These are phyloP conservation scores for Phytophthora colocasiae DNA, from an alignment of 352 stramenopile species.

Conservation along the genomic window DNA sequence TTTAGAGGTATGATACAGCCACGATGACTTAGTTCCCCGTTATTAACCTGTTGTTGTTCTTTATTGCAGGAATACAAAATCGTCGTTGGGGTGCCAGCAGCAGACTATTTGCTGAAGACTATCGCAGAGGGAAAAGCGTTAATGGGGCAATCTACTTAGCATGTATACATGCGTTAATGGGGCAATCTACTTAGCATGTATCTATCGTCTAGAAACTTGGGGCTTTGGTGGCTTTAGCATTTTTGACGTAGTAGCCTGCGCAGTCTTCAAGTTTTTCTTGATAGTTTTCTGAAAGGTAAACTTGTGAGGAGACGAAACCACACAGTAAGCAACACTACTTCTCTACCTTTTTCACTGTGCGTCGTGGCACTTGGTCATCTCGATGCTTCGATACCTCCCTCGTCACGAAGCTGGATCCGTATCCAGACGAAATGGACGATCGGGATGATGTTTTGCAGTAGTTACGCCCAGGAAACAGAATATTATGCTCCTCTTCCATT, in stretches of 20 bases:
- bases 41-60: background rate
- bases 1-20: slow-evolving; percentile 53
- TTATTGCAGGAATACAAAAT: slow-evolving; percentile 53
- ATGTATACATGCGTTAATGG: slow-evolving; percentile 7
- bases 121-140: slow-evolving; percentile 42
- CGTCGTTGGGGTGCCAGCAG: slow-evolving; percentile 43
- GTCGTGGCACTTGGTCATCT: slow-evolving; percentile 1
- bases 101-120: slow-evolving; percentile 44
- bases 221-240: slow-evolving; percentile 10
- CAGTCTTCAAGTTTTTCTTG: slow-evolving; percentile 24
- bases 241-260: slow-evolving; percentile 15
- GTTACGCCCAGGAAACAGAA: slow-evolving; percentile 27
- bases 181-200: background rate
- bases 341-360: slow-evolving; percentile 27
- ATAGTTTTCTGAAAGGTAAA: slow-evolving; percentile 14
- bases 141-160: background rate
- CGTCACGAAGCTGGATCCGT: slow-evolving; percentile 13
- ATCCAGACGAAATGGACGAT: slow-evolving; percentile 18
- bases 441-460: slow-evolving; percentile 16
- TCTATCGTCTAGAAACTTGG: slow-evolving; percentile 7
- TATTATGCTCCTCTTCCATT: slow-evolving; percentile 38
- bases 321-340: background rate
- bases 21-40: background rate
- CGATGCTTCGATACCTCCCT: slow-evolving; percentile 9
- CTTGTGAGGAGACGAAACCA: background rate